Conservation (phyloP, 2,329 filamentous ascomycete genomes). For the Corynespora cassiicola region DNA sequence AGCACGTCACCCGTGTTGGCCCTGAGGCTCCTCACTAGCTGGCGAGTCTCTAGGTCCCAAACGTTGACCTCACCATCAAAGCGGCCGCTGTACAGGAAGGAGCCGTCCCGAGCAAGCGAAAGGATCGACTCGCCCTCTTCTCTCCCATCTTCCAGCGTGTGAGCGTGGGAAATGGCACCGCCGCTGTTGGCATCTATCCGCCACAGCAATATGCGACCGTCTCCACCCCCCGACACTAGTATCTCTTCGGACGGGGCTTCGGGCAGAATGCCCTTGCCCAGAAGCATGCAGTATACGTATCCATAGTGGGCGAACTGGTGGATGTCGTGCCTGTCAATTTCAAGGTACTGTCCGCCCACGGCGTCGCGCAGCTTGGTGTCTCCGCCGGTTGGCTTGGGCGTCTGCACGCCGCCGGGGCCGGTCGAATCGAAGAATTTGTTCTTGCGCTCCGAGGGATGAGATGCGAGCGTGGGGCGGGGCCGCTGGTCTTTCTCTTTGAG, state of each 20-base stretch:
- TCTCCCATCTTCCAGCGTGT: slow-evolving; percentile 66
- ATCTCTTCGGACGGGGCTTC: slow-evolving; percentile 77
- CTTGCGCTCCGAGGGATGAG: slow-evolving; percentile 77
- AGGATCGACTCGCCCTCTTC: slow-evolving; percentile 69
- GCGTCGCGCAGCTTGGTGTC: slow-evolving; percentile 56
- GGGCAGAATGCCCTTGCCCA: slow-evolving; percentile 76
- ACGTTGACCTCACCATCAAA: slow-evolving; percentile 88
- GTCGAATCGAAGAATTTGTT: slow-evolving; percentile 94
- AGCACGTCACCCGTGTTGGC: slow-evolving; percentile 83
- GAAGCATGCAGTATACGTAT: slow-evolving; percentile 95
- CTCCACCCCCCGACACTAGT: slow-evolving; percentile 88
- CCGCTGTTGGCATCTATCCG: slow-evolving; percentile 66
- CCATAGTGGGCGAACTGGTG: slow-evolving; percentile 92
- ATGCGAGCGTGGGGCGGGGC: slow-evolving; percentile 67
- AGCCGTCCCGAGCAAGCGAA: slow-evolving; percentile 84
- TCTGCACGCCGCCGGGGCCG: slow-evolving; percentile 80
- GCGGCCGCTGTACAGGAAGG: slow-evolving; percentile 91
- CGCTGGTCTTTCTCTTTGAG: slow-evolving; percentile 68
- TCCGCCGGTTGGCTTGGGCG: slow-evolving; percentile 71
- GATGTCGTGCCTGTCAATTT: slow-evolving; percentile 82
- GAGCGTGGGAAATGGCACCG: slow-evolving; percentile 73
- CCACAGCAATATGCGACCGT: slow-evolving; percentile 97
- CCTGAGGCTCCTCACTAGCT: slow-evolving; percentile 86
- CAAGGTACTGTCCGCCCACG: slow-evolving; percentile 70
- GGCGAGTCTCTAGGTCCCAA: slow-evolving; percentile 95